Evolutionary conservation across 306 rosid genomes (phyloP), one percentile per base, ranked within the genome.

Genomic region (Prunus campanulata): DNA sequence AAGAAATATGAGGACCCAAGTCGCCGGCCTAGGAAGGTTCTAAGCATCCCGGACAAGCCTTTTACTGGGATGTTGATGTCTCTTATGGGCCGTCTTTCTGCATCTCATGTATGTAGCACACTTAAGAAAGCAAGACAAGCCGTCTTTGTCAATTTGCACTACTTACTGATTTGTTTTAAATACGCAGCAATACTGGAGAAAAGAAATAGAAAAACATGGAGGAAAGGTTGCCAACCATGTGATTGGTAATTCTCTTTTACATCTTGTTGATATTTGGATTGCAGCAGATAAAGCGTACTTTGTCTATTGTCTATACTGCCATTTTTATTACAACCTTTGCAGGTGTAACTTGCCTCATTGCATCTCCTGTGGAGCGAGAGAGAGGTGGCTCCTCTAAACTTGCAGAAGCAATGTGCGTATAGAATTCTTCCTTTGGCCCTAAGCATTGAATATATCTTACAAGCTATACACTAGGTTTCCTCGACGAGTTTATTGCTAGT

Each of bases 61-160:
- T 90, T 92, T 49, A 81, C 83, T 8, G 96, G 93, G 75, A 89
- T 90, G 93, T 82, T 74, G 79, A 85, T 95, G 22, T 88, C 96
- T n/a, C 76, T 95, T 8, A 92, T 87, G 84, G 97, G 97, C 14
- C 96, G 93, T 77, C 97, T 90, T 61, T 72, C 83, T 30, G 52
- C 87, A 68, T 90, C 97, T 70, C 97, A 90, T 76, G 96, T 90
- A 86, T 55, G 88, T 51, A 32, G 16, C 27, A 15, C 5, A 9
- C n/a, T 47, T 68, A 2, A 60, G 35, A 25, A 11, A 56, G 13
- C 25, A 10, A 15, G 22, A 2, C 27, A 8, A 3, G 13, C 3
- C 13, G 3, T 68, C 20, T 54, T 10, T 18, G 50, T 39, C n/a
- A 44, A 51, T 18, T 70, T 12, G 46, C 12, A 16, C 3, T 3